A percentile compares a stretch with the other conserved stretches of the same genome.
These are phyloP conservation scores for Amylocystis lapponica DNA, from an alignment of 768 basidiomycete genomes.

Conservation along the genomic window DNA sequence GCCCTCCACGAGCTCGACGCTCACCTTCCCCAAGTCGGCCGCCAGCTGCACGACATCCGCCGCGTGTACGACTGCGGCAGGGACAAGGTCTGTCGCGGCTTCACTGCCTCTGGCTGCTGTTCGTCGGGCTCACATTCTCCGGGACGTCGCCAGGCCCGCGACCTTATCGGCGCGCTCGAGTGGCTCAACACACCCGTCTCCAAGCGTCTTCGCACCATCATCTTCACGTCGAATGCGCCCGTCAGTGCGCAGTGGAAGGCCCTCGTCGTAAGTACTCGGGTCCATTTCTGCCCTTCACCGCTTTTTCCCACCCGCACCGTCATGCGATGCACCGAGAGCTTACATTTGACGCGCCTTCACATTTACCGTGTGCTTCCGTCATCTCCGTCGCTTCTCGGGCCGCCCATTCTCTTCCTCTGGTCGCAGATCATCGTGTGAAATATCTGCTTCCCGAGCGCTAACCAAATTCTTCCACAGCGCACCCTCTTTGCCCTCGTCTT, in stretches of 20 bases:
- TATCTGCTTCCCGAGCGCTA: not conserved
- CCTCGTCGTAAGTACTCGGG: slow-evolving; percentile 45
- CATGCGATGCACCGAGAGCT: too few relatives aligned
- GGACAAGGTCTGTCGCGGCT: slow-evolving; percentile 44
- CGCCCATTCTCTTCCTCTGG: not conserved
- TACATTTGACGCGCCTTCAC: not conserved
- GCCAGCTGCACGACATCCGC: slow-evolving; percentile 56
- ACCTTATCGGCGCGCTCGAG: slow-evolving; percentile 55
- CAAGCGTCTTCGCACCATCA: slow-evolving; percentile 66
- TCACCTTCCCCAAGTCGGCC: slow-evolving; percentile 54
- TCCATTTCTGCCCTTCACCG: not conserved
- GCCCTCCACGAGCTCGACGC: slow-evolving; percentile 51
- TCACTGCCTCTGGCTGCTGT: not conserved
- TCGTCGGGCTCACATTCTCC: not conserved
- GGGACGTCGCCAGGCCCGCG: slow-evolving; percentile 43
- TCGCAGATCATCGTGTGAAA: too few relatives aligned
- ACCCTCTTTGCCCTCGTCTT: slow-evolving; percentile 52
- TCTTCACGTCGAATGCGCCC: slow-evolving; percentile 68
- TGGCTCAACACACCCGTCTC: slow-evolving; percentile 81
- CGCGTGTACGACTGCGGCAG: slow-evolving; percentile 69
- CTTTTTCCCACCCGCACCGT: not conserved
- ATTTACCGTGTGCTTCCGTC: not conserved
- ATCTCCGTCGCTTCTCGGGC: not conserved
- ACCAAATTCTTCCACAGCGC: slow-evolving; percentile 18
- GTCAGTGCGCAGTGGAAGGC: slow-evolving; percentile 69